phyloP scores from a whole-genome alignment of 805 yeast genomes.

The Diddensiella caesifluorescens region DNA sequence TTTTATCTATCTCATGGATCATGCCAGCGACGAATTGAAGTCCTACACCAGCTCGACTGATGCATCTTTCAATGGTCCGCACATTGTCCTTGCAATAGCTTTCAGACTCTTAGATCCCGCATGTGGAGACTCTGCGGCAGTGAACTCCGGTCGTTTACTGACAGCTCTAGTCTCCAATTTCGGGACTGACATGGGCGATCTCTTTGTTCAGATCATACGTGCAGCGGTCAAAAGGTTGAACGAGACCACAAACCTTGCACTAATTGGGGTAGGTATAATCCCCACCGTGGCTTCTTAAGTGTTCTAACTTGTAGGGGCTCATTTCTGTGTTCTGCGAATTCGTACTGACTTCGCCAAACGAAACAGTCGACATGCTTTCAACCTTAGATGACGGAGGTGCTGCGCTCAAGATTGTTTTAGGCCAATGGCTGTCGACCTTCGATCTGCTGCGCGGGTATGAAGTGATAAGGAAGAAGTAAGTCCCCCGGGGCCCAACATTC shows the following conservation, averaged over 20 bases:
- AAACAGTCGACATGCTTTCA: conserved; percentile 58
- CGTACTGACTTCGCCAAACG: conserved; percentile 54
- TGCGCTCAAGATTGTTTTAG: conserved; percentile 55
- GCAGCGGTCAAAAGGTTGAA: conserved; percentile 68
- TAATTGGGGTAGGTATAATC: conserved; percentile 67
- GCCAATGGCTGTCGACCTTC: conserved; percentile 79
- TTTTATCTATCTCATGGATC: conserved; percentile 52
- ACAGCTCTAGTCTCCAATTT: conserved; percentile 53
- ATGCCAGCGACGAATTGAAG: conserved; percentile 30
- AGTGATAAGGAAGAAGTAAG: conserved; percentile 49
- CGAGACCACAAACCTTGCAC: conserved; percentile 60
- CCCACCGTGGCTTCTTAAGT: neutral
- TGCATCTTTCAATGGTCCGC: conserved; percentile 37
- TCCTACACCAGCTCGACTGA: conserved; percentile 6
- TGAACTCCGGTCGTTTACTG: conserved; percentile 67
- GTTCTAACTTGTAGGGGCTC: conserved; percentile 43
- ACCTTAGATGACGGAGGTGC: conserved; percentile 25
- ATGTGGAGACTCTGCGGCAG: conserved; percentile 74
- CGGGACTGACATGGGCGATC: conserved; percentile 35
- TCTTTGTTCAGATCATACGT: conserved; percentile 52
- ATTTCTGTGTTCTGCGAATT: conserved; percentile 70
- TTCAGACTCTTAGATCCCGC: conserved; percentile 66
- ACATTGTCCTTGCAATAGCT: conserved; percentile 56
- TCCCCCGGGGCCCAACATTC: conserved; percentile 6
- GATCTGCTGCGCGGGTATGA: conserved; percentile 76